Percentiles rank a stretch among this genome's conserved stretches.
phyloP scores from a whole-genome alignment of 768 basidiomycete species.

The Termitomyces sp. region DNA sequence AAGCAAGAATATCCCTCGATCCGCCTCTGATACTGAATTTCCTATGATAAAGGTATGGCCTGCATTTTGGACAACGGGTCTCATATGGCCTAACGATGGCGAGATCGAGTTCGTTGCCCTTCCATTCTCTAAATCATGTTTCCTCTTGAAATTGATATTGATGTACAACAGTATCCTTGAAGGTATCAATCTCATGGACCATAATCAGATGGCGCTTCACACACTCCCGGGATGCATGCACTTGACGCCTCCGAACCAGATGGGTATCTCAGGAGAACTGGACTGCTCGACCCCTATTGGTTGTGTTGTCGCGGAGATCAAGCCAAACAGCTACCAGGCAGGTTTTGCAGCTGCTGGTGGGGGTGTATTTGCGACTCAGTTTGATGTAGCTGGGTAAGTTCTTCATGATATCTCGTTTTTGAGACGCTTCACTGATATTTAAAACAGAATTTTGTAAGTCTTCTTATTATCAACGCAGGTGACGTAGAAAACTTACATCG shows the following conservation, averaged over 20 bases:
- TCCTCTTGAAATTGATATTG: neutral
- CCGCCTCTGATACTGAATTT: neutral
- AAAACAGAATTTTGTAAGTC: constrained; percentile 23
- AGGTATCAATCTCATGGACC: constrained; percentile 65
- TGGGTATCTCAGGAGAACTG: constrained; percentile 43
- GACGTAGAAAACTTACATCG: neutral
- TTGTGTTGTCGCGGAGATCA: constrained; percentile 58
- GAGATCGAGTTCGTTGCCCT: constrained; percentile 36
- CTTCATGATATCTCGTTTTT: neutral
- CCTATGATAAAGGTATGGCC: constrained; percentile 36
- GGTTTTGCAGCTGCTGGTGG: constrained; percentile 67
- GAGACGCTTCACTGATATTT: neutral
- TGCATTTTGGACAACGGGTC: constrained; percentile 41
- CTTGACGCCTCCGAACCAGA: constrained; percentile 30
- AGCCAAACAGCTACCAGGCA: constrained; percentile 56
- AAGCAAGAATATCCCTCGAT: constrained; percentile 11
- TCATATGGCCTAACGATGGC: constrained; percentile 38
- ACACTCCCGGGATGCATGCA: constrained; percentile 43
- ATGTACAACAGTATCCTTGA: constrained; percentile 64
- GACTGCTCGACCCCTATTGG: constrained; percentile 60
- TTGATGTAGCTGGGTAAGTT: constrained; percentile 40
- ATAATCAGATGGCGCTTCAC: constrained; percentile 80
- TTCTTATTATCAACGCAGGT: neutral
- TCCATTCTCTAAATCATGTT: neutral
- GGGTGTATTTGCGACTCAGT: constrained; percentile 72